These are phyloP conservation scores for Kregervanrija delftensis DNA, from an alignment of 805 yeast genomes.

Conservation along the genomic window DNA sequence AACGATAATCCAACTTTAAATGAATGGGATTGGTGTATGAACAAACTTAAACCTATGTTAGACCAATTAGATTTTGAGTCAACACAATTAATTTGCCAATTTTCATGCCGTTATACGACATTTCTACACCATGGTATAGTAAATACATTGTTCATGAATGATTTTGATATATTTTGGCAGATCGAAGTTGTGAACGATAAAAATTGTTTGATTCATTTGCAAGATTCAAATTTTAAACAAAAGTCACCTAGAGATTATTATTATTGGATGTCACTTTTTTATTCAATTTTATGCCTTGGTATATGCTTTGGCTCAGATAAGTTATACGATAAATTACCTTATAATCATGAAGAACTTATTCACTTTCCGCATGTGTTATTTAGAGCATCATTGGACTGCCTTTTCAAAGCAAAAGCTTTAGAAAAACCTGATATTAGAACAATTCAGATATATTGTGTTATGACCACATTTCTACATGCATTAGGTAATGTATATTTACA, in stretches of 20 bases:
- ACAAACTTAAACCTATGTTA: too few relatives aligned
- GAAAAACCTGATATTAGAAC: conserved; percentile 20
- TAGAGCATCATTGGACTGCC: conserved; percentile 17
- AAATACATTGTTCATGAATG: conserved; percentile 15
- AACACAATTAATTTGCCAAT: conserved; percentile 14
- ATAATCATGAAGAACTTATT: conserved; percentile 7
- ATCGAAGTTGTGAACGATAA: conserved; percentile 8
- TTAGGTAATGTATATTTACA: conserved; percentile 19
- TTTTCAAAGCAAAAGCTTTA: conserved; percentile 17
- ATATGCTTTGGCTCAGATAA: conserved; percentile 17
- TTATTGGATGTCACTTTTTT: conserved; percentile 21
- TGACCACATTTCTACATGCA: conserved; percentile 20
- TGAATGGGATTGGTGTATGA: too few relatives aligned
- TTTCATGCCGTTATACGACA: conserved; percentile 19
- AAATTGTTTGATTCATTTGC: conserved; percentile 8
- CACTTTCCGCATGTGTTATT: conserved; percentile 16
- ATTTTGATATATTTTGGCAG: conserved; percentile 15
- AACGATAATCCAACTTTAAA: too few relatives aligned
- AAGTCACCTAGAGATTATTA: conserved; percentile 14
- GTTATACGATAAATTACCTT: conserved; percentile 8
- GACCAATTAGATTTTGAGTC: conserved; percentile 5
- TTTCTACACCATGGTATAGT: conserved; percentile 20
- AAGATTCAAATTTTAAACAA: neutral
- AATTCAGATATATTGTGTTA: conserved; percentile 18
- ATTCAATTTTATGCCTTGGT: conserved; percentile 18